phyloP scores from a whole-genome alignment of 2,329 filamentous ascomycete species.

The Colletotrichum phormii region DNA sequence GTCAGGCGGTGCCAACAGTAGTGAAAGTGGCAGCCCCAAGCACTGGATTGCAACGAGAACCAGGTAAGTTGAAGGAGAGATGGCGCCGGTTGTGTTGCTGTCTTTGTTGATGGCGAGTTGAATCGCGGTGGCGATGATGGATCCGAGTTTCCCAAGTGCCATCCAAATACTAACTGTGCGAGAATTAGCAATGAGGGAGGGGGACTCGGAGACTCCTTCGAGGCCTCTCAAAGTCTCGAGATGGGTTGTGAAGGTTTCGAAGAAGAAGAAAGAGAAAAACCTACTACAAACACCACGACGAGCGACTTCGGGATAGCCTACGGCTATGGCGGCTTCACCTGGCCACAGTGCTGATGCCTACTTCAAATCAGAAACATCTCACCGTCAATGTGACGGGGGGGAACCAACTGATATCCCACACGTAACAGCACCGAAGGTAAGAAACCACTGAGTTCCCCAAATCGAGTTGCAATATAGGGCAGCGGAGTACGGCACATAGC shows the following conservation, averaged over 20 bases:
- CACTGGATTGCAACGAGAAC: slow-evolving; percentile 57
- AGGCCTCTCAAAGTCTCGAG: neutral
- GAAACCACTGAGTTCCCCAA: slow-evolving; percentile 27
- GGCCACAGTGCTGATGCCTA: slow-evolving; percentile 51
- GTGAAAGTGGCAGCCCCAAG: slow-evolving; percentile 55
- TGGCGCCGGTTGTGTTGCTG: slow-evolving; percentile 53
- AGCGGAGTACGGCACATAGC: slow-evolving; percentile 26
- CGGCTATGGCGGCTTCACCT: slow-evolving; percentile 47
- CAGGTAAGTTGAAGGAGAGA: slow-evolving; percentile 54
- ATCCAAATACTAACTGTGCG: slow-evolving; percentile 58
- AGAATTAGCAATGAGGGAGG: neutral
- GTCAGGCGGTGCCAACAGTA: slow-evolving; percentile 56
- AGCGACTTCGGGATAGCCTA: slow-evolving; percentile 48
- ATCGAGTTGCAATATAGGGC: slow-evolving; percentile 28
- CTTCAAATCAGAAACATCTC: neutral
- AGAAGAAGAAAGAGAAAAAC: too few species aligned
- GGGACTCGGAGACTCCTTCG: neutral
- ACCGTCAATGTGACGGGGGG: neutral
- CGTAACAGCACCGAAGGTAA: slow-evolving; percentile 20
- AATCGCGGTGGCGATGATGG: slow-evolving; percentile 63
- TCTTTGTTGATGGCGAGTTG: slow-evolving; percentile 61
- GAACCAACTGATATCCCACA: slow-evolving; percentile 19
- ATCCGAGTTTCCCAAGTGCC: slow-evolving; percentile 62
- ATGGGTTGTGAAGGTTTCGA: accelerated
- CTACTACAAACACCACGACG: slow-evolving; percentile 55